Evolutionary conservation across 768 basidiomycete species (phyloP).

Genomic region (Lyophyllum shimeji): DNA sequence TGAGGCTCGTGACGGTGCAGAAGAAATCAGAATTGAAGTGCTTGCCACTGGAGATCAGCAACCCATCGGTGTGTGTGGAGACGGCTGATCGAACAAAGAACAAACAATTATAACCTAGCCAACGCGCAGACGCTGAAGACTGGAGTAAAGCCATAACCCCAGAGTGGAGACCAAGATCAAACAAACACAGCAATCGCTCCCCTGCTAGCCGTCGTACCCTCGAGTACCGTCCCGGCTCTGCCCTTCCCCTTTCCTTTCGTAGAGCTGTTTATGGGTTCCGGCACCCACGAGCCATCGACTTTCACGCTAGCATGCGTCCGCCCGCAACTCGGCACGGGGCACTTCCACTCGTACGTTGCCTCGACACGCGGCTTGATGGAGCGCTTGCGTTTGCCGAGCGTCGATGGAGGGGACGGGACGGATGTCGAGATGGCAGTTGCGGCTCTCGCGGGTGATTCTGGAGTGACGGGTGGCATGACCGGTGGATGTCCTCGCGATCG

Average conservation of each 20-base stretch:
- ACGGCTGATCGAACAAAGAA: background rate
- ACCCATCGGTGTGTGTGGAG: no score
- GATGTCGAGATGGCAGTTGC: conserved; percentile 2
- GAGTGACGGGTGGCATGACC: conserved; percentile 1
- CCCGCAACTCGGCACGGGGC: conserved; percentile 62
- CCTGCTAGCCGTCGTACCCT: conserved; percentile 20
- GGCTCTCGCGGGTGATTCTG: no score
- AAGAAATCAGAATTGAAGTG: no score
- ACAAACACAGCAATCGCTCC: conserved; percentile 47
- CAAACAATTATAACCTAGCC: background rate
- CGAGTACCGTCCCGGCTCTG: background rate
- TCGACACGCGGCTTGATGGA: conserved; percentile 38
- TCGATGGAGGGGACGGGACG: background rate
- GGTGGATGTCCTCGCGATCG: conserved; percentile 39
- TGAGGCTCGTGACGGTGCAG: no score
- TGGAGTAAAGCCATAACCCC: no score
- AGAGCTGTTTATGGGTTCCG: conserved; percentile 32
- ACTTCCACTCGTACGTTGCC: conserved; percentile 57
- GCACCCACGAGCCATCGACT: conserved; percentile 58
- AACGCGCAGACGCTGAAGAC: background rate
- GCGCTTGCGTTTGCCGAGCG: conserved; percentile 21
- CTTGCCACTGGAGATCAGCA: no score
- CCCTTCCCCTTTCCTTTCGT: conserved; percentile 16
- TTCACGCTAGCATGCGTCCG: conserved; percentile 55
- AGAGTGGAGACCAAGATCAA: conserved; percentile 15